phyloP scores from a whole-genome alignment of 1,139 yeast genomes.

The Lodderomyces beijingensis region DNA sequence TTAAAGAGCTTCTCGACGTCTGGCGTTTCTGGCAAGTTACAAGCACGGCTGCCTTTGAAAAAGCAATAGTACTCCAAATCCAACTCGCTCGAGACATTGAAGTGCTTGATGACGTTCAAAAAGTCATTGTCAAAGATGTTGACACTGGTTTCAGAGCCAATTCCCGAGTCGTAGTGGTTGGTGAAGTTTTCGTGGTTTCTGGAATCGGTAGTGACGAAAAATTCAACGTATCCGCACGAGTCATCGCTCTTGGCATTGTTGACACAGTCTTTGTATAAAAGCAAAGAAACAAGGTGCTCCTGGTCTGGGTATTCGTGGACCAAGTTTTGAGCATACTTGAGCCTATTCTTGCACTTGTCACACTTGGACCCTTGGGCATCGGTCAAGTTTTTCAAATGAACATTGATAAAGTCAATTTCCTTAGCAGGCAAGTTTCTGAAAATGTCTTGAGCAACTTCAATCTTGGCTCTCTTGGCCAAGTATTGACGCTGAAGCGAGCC shows the following conservation, averaged over 20 bases:
- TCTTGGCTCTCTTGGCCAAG: conserved; percentile 12
- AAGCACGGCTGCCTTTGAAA: conserved; percentile 21
- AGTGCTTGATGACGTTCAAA: conserved; percentile 30
- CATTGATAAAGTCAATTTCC: conserved; percentile 30
- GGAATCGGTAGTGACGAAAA: conserved; percentile 35
- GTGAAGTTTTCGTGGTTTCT: conserved; percentile 15
- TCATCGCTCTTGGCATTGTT: conserved; percentile 26
- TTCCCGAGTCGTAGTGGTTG: conserved; percentile 21
- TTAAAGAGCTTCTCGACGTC: conserved; percentile 24
- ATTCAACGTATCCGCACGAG: conserved; percentile 34
- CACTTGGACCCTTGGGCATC: conserved; percentile 30
- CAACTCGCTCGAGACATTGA: conserved; percentile 34
- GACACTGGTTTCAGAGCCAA: conserved; percentile 19
- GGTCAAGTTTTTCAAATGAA: conserved; percentile 23
- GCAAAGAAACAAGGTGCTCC: conserved; percentile 32
- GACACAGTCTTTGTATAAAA: conserved; percentile 35
- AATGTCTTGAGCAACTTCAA: conserved; percentile 14
- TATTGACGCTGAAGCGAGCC: conserved; percentile 16
- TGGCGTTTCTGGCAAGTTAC: conserved; percentile 27
- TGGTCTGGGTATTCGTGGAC: conserved; percentile 28
- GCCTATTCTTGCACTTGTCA: conserved; percentile 33
- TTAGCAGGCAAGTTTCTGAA: conserved; percentile 20
- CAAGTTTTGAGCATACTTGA: conserved; percentile 27
- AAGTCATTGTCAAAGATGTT: conserved; percentile 40
- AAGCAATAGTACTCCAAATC: conserved; percentile 34